Percentiles rank a stretch among this genome's conserved stretches.
Conservation (phyloP, 2,329 filamentous ascomycete genomes). For the Rutstroemia sydowiana region DNA sequence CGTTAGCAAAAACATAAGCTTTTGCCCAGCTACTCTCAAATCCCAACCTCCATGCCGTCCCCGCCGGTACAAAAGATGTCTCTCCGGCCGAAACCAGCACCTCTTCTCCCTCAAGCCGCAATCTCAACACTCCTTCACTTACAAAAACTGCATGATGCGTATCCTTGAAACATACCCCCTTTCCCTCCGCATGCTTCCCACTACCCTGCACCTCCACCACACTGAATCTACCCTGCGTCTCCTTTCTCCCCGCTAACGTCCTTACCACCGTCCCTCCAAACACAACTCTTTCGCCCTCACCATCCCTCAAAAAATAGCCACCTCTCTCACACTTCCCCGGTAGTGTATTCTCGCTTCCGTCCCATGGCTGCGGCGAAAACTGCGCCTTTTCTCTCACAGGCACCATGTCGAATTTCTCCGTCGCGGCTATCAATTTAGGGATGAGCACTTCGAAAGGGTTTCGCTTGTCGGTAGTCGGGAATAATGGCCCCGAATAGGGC, state of each 20-base stretch:
- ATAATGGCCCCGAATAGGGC: slow-evolving; percentile 40
- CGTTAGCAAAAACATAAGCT: neutral
- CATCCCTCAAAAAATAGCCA: slow-evolving; percentile 44
- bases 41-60: slow-evolving; percentile 15
- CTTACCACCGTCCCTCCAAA: slow-evolving; percentile 37
- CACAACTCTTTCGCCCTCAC: slow-evolving; percentile 40
- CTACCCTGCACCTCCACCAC: slow-evolving; percentile 46
- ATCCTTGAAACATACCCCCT: slow-evolving; percentile 17
- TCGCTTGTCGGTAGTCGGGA: slow-evolving; percentile 45
- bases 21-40: slow-evolving; percentile 13
- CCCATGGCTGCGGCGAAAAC: slow-evolving; percentile 38
- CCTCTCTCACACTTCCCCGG: slow-evolving; percentile 31
- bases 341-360: slow-evolving; percentile 34
- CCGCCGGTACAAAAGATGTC: slow-evolving; percentile 23
- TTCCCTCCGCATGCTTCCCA: neutral
- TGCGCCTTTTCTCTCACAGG: slow-evolving; percentile 42
- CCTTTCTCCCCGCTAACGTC: slow-evolving; percentile 41
- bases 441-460: slow-evolving; percentile 43
- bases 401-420: slow-evolving; percentile 48
- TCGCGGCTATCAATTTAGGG: slow-evolving; percentile 48
- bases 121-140: slow-evolving; percentile 38
- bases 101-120: slow-evolving; percentile 33
- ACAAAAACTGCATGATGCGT: slow-evolving; percentile 48
- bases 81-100: slow-evolving; percentile 15
- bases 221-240: slow-evolving; percentile 42